Conservation (phyloP, 208 protist genomes). For the Acanthamoeba healyi region DNA sequence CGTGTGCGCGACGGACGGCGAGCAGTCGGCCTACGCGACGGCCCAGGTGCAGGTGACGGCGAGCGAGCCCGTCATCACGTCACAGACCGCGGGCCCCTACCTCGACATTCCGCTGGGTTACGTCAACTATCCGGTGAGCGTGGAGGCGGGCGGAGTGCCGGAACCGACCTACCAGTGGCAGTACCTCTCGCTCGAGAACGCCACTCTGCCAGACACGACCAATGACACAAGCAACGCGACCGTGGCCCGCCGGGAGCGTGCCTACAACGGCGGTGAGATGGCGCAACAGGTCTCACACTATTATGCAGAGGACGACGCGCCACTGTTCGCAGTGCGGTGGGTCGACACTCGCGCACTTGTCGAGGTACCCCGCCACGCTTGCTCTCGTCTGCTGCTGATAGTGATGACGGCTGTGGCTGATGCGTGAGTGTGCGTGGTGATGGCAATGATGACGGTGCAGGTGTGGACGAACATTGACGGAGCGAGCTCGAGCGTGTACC, state of each 20-base stretch:
- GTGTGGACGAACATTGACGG: not conserved
- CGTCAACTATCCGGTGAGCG: not conserved
- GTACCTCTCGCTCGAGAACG: not conserved
- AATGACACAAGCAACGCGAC: not conserved
- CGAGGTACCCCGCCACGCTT: not conserved
- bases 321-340: not conserved
- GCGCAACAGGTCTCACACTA: too few species aligned
- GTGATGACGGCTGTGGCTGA: too few species aligned
- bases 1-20: slow-evolving; percentile 18
- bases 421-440: too few species aligned
- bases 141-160: not conserved
- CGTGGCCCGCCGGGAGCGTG: not conserved
- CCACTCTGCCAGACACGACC: not conserved
- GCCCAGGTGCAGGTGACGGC: slow-evolving; percentile 26
- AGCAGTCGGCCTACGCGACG: not conserved
- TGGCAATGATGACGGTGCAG: too few species aligned
- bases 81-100: not conserved
- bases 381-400: not conserved
- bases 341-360: not conserved
- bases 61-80: not conserved
- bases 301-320: not conserved
- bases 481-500: not conserved
- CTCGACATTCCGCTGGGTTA: not conserved
- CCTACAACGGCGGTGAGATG: too few species aligned
- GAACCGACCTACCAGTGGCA: slow-evolving; percentile 31